Percentiles rank a stretch among this genome's conserved stretches.
These are phyloP conservation scores for Neonectria neomacrospora DNA, from an alignment of 2,329 filamentous ascomycete species.

Conservation along the genomic window DNA sequence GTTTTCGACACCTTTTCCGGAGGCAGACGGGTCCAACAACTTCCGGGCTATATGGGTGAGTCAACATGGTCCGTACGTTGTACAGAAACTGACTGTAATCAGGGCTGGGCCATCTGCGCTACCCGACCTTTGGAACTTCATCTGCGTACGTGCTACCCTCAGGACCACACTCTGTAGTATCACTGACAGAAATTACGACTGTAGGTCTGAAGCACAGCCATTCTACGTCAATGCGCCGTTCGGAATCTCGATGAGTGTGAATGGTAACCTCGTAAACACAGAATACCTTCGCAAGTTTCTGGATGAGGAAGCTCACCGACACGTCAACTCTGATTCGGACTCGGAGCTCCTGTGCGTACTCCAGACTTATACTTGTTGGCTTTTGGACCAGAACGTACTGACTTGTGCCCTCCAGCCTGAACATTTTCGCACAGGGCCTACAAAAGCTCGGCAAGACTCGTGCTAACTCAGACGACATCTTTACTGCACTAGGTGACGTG, in stretches of 20 bases:
- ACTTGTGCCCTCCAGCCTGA: slow-evolving; percentile 61
- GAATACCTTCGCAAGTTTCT: slow-evolving; percentile 75
- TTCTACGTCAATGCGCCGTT: slow-evolving; percentile 66
- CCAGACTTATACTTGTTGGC: neutral
- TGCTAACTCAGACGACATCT: slow-evolving; percentile 82
- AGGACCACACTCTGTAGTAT: neutral
- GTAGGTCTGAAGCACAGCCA: slow-evolving; percentile 76
- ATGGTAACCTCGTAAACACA: slow-evolving; percentile 87
- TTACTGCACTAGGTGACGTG: slow-evolving; percentile 76
- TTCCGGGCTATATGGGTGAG: slow-evolving; percentile 79
- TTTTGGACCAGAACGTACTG: slow-evolving; percentile 12
- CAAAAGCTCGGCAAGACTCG: slow-evolving; percentile 84
- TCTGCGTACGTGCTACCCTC: slow-evolving; percentile 49
- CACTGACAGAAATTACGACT: slow-evolving; percentile 48
- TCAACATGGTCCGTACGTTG: slow-evolving; percentile 7
- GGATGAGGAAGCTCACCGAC: slow-evolving; percentile 80
- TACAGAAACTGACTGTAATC: slow-evolving; percentile 24
- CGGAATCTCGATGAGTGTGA: slow-evolving; percentile 83
- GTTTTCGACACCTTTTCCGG: slow-evolving; percentile 78
- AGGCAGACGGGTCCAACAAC: slow-evolving; percentile 71
- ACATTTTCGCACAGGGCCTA: slow-evolving; percentile 86
- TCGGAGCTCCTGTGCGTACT: slow-evolving; percentile 64
- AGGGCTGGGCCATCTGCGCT: slow-evolving; percentile 80
- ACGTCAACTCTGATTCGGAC: slow-evolving; percentile 92
- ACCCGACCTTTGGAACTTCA: slow-evolving; percentile 88